A percentile compares a stretch with the other conserved stretches of the same genome.
Conservation (phyloP, 2,329 filamentous ascomycete species). For the Fusarium heterosporum region DNA sequence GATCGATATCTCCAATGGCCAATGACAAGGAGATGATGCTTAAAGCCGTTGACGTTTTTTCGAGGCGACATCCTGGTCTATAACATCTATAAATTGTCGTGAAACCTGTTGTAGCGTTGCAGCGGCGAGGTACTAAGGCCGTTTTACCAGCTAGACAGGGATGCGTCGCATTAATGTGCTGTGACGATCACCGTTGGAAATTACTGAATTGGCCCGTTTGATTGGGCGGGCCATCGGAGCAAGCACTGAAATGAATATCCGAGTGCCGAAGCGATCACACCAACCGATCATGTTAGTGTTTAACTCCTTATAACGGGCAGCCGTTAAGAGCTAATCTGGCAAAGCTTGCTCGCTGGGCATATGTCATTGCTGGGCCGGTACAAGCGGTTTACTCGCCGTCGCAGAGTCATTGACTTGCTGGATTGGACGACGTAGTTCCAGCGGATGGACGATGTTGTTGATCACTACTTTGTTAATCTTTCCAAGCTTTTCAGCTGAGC, state of each 20-base stretch:
- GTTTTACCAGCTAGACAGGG: slow-evolving; percentile 31
- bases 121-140: slow-evolving; percentile 17
- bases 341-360: slow-evolving; percentile 4
- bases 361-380: slow-evolving; percentile 11
- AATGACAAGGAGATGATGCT: not conserved
- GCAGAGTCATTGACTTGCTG: not conserved
- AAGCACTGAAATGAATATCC: slow-evolving; percentile 23
- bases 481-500: not conserved
- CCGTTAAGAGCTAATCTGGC: not conserved
- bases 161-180: slow-evolving; percentile 27
- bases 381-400: not conserved
- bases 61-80: slow-evolving; percentile 26
- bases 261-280: slow-evolving; percentile 19
- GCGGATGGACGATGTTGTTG: not conserved
- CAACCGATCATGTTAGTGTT: not conserved
- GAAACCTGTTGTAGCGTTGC: slow-evolving; percentile 40
- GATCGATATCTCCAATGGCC: slow-evolving; percentile 4
- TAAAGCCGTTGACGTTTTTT: slow-evolving; percentile 32
- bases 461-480: not conserved
- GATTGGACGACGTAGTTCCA: not conserved
- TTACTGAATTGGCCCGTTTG: not conserved
- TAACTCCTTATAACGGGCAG: not conserved
- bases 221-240: slow-evolving; percentile 28
- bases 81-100: slow-evolving; percentile 13
- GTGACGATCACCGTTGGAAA: slow-evolving; percentile 8